Conservation (phyloP, 2,329 filamentous ascomycete species). For the Trichoderma cornu-damae region DNA sequence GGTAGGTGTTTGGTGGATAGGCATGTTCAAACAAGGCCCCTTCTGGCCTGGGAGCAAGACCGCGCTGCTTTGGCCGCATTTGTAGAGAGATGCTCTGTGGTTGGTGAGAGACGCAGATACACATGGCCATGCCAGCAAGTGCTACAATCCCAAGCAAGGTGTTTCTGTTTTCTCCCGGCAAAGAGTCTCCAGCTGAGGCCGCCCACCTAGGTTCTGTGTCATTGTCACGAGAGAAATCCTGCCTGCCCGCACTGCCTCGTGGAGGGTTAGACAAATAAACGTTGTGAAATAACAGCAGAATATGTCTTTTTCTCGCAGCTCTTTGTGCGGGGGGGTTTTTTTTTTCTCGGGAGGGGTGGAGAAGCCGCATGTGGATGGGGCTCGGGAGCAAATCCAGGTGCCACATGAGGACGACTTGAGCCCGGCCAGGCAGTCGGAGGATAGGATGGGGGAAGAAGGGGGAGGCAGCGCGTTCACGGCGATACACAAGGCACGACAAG, state of each 20-base stretch:
- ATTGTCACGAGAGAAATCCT: background rate
- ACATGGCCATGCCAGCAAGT: background rate
- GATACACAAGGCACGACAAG: constrained; percentile 6
- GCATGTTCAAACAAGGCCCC: background rate
- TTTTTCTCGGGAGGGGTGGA: constrained; percentile 14
- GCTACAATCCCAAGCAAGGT: background rate
- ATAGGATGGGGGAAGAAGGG: background rate
- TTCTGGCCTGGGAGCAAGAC: background rate
- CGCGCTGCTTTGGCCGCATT: background rate
- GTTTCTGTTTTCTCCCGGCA: background rate
- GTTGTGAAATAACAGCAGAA: background rate
- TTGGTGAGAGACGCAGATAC: background rate
- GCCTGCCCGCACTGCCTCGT: constrained; percentile 6
- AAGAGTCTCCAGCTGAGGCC: constrained; percentile 9
- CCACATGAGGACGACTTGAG: background rate
- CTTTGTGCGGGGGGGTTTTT: background rate
- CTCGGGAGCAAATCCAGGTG: constrained; percentile 12
- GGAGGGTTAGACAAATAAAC: constrained; percentile 7
- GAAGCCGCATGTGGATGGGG: constrained; percentile 11
- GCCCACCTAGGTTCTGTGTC: background rate
- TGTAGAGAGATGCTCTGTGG: background rate
- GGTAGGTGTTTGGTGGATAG: too few species aligned
- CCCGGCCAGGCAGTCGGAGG: background rate
- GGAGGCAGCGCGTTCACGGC: background rate
- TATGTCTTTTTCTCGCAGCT: background rate